phyloP scores from a whole-genome alignment of 2,329 filamentous ascomycete genomes.

The Emmonsiellopsis sp. region DNA sequence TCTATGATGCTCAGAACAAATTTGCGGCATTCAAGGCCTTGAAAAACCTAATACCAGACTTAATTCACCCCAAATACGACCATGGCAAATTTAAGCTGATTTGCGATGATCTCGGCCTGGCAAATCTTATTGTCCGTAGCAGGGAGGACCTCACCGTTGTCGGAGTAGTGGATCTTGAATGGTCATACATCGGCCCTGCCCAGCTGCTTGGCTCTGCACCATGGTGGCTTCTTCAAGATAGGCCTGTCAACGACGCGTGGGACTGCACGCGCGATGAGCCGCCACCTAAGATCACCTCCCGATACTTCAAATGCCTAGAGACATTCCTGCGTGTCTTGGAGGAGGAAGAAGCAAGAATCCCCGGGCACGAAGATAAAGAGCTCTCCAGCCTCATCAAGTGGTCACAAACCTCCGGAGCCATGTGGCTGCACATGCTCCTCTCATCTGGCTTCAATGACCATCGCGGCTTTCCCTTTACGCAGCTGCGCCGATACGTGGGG shows the following conservation, averaged over 20 bases:
- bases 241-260: slow-evolving; percentile 21
- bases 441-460: slow-evolving; percentile 24
- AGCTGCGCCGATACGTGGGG: slow-evolving; percentile 17
- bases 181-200: slow-evolving; percentile 29
- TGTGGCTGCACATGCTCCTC: slow-evolving; percentile 30
- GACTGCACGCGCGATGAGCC: slow-evolving; percentile 17
- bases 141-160: slow-evolving; percentile 26
- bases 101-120: slow-evolving; percentile 29
- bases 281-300: slow-evolving; percentile 14
- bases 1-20: slow-evolving; percentile 21
- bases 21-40: slow-evolving; percentile 23
- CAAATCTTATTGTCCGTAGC: slow-evolving; percentile 29
- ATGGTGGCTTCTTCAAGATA: slow-evolving; percentile 29
- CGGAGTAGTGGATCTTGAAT: slow-evolving; percentile 29
- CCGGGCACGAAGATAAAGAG: slow-evolving; percentile 17
- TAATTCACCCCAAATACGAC: slow-evolving; percentile 19
- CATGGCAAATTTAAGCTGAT: slow-evolving; percentile 27
- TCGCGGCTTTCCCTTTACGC: slow-evolving; percentile 23
- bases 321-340: slow-evolving; percentile 23
- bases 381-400: slow-evolving; percentile 26
- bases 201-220: slow-evolving; percentile 30
- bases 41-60: slow-evolving; percentile 18
- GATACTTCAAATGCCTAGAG: slow-evolving; percentile 22
- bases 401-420: slow-evolving; percentile 25
- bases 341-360: slow-evolving; percentile 24